Base-by-base conservation (phyloP, 176 grass and related monocot genomes). In the Triticum dicoccoides region DNA sequence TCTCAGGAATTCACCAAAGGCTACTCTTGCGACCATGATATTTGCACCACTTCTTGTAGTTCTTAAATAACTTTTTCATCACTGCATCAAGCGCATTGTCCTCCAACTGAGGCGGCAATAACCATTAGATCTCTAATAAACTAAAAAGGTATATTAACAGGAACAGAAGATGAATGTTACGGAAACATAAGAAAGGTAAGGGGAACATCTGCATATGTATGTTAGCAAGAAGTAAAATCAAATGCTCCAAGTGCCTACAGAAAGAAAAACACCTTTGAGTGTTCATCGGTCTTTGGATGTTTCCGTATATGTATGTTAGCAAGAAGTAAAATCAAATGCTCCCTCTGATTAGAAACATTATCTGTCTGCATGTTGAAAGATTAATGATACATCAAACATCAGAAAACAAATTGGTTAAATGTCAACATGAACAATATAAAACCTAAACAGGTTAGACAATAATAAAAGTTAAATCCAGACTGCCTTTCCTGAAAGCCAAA, bases 401-500 rank as follows among this genome's bases (percentile, higher is more conserved):
- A 86, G 24, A 82, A 86, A 90, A 75, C 23, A 5, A 78, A 72
- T 59, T 14, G 23, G n/a, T 73, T 80, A 51, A 78, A 81, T 74
- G 54, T 29, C 41, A 65, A 67, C 39, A 58, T 72, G 29, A 89
- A 77, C 11, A 54, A 61, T 38, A 72, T 76, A 27, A 87, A 87
- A 41, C 27, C 87, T 73, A 62, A 86, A 61, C 5, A 54, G 15
- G 47, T 72, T 54, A 66, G 2, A 76, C 38, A 65, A 69, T 62
- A 79, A 75, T 8, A 21, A 81, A 78, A 76, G 7, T 25, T 25
- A 87, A 62, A 71, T 39, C 33, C 35, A 70, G 61, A 63, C 17
- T 89, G 82, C 78, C 83, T 89, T 92, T 91, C 96, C 96, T 98
- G 96, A 92, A 98, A 98, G 25, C 96, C 93, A 96, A 98, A 98